Evolutionary conservation across 495 filamentous ascomycete genomes (phyloP).

Genomic region (Neohortaea acidophila): DNA sequence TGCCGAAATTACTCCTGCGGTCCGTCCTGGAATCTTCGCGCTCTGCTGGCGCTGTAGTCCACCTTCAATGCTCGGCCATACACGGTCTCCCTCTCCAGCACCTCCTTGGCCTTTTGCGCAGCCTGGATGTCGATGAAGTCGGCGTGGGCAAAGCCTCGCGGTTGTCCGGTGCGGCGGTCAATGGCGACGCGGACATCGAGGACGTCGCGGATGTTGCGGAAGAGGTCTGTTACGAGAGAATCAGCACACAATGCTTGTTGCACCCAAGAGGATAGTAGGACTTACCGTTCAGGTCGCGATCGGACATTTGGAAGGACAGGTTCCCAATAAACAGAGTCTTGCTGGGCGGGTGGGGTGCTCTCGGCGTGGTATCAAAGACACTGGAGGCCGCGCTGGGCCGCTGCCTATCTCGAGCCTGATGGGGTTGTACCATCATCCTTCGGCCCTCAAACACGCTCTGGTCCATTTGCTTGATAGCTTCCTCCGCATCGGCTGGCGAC

Average conservation of each 20-base stretch:
- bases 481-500: conserved; percentile 36
- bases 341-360: conserved; percentile 32
- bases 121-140: conserved; percentile 59
- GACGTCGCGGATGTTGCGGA: conserved; percentile 54
- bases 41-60: conserved; percentile 35
- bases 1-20: too few relatives aligned
- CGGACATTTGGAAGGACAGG: conserved; percentile 76
- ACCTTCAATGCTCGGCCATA: conserved; percentile 52
- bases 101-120: conserved; percentile 42
- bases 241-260: not conserved
- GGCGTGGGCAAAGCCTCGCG: conserved; percentile 77
- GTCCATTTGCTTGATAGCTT: conserved; percentile 51
- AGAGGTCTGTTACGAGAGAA: conserved; percentile 34
- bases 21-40: not conserved
- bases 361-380: too few relatives aligned
- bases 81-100: conserved; percentile 41
- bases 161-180: conserved; percentile 73
- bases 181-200: conserved; percentile 77
- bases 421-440: conserved; percentile 46
- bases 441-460: conserved; percentile 67
- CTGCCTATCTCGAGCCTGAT: conserved; percentile 3
- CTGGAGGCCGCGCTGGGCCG: conserved; percentile 2
- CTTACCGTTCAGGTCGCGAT: conserved; percentile 58
- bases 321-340: conserved; percentile 76
- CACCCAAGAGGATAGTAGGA: not conserved